Percentiles rank a stretch among this genome's conserved stretches.
These are phyloP conservation scores for Colletotrichum gigasporum DNA, from an alignment of 2,329 filamentous ascomycete genomes.

Conservation along the genomic window DNA sequence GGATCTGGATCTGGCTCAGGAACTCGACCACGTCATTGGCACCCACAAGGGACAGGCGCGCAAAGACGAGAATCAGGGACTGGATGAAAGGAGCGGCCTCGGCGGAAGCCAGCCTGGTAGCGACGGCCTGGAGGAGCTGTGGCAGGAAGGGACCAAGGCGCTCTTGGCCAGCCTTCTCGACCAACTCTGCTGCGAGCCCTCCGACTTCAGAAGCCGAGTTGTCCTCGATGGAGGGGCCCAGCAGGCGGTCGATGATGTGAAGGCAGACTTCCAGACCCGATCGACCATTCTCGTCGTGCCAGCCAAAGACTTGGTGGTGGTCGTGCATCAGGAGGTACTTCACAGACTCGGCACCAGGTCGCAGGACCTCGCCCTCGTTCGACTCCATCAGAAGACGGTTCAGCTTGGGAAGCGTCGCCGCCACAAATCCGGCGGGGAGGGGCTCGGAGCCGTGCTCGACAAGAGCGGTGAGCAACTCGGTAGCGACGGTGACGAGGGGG, in stretches of 20 bases:
- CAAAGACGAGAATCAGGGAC: slow-evolving; percentile 94
- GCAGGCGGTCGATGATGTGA: slow-evolving; percentile 89
- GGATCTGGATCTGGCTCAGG: slow-evolving; percentile 83
- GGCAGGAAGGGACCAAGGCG: slow-evolving; percentile 89
- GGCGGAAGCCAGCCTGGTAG: slow-evolving; percentile 82
- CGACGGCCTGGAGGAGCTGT: slow-evolving; percentile 89
- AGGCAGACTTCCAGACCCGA: slow-evolving; percentile 89
- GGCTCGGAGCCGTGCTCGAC: slow-evolving; percentile 86
- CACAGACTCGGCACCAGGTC: slow-evolving; percentile 84
- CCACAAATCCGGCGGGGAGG: slow-evolving; percentile 86
- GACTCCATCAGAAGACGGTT: slow-evolving; percentile 84
- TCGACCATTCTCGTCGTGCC: slow-evolving; percentile 82
- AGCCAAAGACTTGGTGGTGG: slow-evolving; percentile 87
- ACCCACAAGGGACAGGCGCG: slow-evolving; percentile 84
- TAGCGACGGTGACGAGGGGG: slow-evolving; percentile 80
- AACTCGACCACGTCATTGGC: slow-evolving; percentile 93
- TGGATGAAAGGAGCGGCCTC: slow-evolving; percentile 92
- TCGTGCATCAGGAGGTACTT: slow-evolving; percentile 93
- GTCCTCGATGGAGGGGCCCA: slow-evolving; percentile 87
- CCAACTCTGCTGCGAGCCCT: slow-evolving; percentile 90
- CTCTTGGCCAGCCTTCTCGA: slow-evolving; percentile 94
- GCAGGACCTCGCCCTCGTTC: slow-evolving; percentile 86
- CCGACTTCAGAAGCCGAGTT: slow-evolving; percentile 96
- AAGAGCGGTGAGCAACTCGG: slow-evolving; percentile 83
- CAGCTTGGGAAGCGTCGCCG: slow-evolving; percentile 86